Evolutionary conservation across 805 yeast genomes (phyloP).

Genomic region (Limtongia smithiae): DNA sequence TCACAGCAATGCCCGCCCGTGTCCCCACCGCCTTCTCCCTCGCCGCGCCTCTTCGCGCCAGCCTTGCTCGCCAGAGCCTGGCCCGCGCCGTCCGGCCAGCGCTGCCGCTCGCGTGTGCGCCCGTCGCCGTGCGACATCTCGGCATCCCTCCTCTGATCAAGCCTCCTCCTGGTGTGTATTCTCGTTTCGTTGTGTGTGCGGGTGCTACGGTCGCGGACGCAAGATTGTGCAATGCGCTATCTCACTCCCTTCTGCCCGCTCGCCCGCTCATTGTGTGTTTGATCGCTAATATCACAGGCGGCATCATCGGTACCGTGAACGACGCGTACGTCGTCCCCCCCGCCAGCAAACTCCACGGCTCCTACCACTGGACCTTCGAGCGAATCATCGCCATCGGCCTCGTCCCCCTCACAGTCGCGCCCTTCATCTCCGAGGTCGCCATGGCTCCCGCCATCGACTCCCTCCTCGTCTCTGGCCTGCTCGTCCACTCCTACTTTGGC

Average conservation of each 20-base stretch:
- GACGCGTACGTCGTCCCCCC: slow-evolving; percentile 75
- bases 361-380: slow-evolving; percentile 93
- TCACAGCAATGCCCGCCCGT: slow-evolving; percentile 11
- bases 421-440: slow-evolving; percentile 71
- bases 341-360: slow-evolving; percentile 66
- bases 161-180: slow-evolving; percentile 26
- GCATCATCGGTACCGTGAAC: slow-evolving; percentile 87
- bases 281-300: slow-evolving; percentile 61
- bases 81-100: slow-evolving; percentile 11
- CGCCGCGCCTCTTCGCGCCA: slow-evolving; percentile 16
- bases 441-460: slow-evolving; percentile 70
- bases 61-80: slow-evolving; percentile 7
- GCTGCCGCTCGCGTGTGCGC: background rate
- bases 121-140: slow-evolving; percentile 21
- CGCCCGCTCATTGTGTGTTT: background rate
- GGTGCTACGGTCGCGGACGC: background rate
- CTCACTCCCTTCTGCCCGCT: no score
- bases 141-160: slow-evolving; percentile 27
- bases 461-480: slow-evolving; percentile 56
- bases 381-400: slow-evolving; percentile 63
- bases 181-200: background rate
- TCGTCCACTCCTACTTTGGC: slow-evolving; percentile 82
- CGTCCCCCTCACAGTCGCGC: slow-evolving; percentile 72
- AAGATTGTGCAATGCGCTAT: no score
- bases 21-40: slow-evolving; percentile 17